Evolutionary conservation across 805 yeast species (phyloP).

Genomic region (Diddensiella caesifluorescens): DNA sequence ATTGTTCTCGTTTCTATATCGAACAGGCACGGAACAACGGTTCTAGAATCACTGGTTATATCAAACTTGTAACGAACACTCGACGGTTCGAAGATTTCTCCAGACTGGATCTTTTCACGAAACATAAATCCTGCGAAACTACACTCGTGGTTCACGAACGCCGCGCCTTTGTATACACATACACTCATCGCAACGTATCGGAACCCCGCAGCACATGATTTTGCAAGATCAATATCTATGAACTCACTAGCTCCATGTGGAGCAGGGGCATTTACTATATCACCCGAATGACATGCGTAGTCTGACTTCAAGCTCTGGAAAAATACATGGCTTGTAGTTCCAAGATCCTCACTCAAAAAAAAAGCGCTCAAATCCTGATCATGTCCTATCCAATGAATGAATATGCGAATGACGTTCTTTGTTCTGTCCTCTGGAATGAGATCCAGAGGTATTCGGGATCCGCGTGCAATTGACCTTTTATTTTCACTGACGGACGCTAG

Average conservation of each 20-base stretch:
- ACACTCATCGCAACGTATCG: slow-evolving; percentile 9
- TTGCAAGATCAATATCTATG: slow-evolving; percentile 8
- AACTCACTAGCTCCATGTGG: slow-evolving; percentile 11
- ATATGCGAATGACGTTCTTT: slow-evolving; percentile 7
- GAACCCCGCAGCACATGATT: slow-evolving; percentile 1
- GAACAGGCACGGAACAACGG: not conserved
- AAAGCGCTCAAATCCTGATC: slow-evolving; percentile 7
- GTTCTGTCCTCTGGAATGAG: not conserved
- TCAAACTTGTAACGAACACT: slow-evolving; percentile 4
- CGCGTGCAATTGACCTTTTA: slow-evolving; percentile 9
- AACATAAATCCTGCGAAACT: slow-evolving; percentile 9
- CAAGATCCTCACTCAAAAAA: slow-evolving; percentile 6
- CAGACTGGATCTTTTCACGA: slow-evolving; percentile 1
- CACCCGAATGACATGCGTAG: slow-evolving; percentile 9
- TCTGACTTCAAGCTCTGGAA: not conserved
- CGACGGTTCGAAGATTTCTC: slow-evolving; percentile 8
- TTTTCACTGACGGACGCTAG: slow-evolving; percentile 3
- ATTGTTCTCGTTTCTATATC: slow-evolving; percentile 3
- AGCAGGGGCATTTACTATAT: slow-evolving; percentile 7
- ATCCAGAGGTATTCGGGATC: slow-evolving; percentile 10
- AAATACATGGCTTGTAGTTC: not conserved
- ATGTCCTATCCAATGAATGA: slow-evolving; percentile 10
- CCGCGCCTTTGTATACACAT: slow-evolving; percentile 1
- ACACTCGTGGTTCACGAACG: not conserved
- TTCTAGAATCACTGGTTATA: not conserved